Evolutionary conservation across 352 stramenopile species (phyloP).

Genomic region (Phytophthora citricola): DNA sequence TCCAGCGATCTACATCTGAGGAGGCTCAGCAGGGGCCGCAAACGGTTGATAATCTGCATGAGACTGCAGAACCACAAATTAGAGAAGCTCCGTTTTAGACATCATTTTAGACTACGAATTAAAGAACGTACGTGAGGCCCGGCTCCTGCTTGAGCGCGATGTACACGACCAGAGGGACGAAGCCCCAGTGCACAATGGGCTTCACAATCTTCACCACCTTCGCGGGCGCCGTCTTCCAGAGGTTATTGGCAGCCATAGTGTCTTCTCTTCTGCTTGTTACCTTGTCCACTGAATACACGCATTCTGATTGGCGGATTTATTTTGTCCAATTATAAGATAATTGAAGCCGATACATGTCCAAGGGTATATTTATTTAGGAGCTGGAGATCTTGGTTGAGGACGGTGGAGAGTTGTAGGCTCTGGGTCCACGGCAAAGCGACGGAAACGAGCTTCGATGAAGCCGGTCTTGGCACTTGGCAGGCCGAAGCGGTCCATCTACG

Average conservation of each 20-base stretch:
- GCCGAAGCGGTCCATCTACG: slow-evolving; percentile 66
- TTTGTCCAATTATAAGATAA: slow-evolving; percentile 19
- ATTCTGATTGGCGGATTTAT: slow-evolving; percentile 18
- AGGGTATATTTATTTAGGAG: neutral
- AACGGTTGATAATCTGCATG: slow-evolving; percentile 80
- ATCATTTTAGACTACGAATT: neutral
- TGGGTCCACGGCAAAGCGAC: slow-evolving; percentile 60
- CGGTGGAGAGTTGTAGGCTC: slow-evolving; percentile 29
- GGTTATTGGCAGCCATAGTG: slow-evolving; percentile 53
- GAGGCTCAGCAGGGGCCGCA: slow-evolving; percentile 60
- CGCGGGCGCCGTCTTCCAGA: slow-evolving; percentile 82
- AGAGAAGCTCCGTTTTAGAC: slow-evolving; percentile 4
- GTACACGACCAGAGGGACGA: slow-evolving; percentile 83
- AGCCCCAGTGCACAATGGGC: slow-evolving; percentile 84
- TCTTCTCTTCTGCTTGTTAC: neutral
- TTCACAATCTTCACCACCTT: slow-evolving; percentile 85
- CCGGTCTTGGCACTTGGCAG: slow-evolving; percentile 47
- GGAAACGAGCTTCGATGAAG: slow-evolving; percentile 76
- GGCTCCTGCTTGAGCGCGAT: slow-evolving; percentile 84
- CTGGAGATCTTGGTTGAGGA: slow-evolving; percentile 12
- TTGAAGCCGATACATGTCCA: neutral
- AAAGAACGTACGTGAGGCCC: slow-evolving; percentile 64
- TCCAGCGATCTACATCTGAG: slow-evolving; percentile 47
- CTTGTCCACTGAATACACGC: slow-evolving; percentile 19
- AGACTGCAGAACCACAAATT: slow-evolving; percentile 45